Evolutionary conservation across 495 filamentous ascomycete genomes (phyloP).

Genomic region (Aspergillus haitiensis): DNA sequence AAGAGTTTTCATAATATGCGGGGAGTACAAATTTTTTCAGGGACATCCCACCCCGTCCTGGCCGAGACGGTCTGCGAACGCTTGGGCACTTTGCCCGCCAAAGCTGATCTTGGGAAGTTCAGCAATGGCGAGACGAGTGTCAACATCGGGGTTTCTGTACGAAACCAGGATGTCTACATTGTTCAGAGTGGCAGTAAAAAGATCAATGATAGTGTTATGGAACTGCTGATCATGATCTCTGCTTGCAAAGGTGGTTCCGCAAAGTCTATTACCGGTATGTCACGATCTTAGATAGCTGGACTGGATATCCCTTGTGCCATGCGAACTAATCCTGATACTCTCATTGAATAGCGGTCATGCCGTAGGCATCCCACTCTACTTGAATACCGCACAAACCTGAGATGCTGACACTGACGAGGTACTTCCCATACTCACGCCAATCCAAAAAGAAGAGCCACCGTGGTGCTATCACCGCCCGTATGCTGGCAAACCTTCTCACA

Average conservation of each 20-base stretch:
- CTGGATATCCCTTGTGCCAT: no score
- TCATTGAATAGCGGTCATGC: slow-evolving; percentile 75
- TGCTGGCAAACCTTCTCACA: slow-evolving; percentile 91
- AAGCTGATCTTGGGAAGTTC: slow-evolving; percentile 68
- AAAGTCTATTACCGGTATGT: slow-evolving; percentile 92
- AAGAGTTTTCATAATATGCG: slow-evolving; percentile 50
- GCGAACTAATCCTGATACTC: background rate
- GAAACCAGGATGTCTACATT: slow-evolving; percentile 98
- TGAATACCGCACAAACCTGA: slow-evolving; percentile 31
- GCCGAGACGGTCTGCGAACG: slow-evolving; percentile 72
- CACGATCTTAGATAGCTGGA: background rate
- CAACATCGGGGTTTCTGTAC: slow-evolving; percentile 86
- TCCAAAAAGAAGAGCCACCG: slow-evolving; percentile 99
- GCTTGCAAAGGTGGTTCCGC: slow-evolving; percentile 97
- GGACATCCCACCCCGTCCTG: slow-evolving; percentile 66
- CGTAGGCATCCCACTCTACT: slow-evolving; percentile 52
- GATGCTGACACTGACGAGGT: slow-evolving; percentile 57
- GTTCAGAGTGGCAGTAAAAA: slow-evolving; percentile 94
- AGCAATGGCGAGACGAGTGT: slow-evolving; percentile 96
- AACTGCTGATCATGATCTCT: slow-evolving; percentile 97
- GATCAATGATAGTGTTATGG: slow-evolving; percentile 99
- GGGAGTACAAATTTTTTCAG: slow-evolving; percentile 69
- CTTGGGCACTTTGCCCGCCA: slow-evolving; percentile 63
- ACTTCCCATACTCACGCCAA: slow-evolving; percentile 98
- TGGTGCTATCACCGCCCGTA: slow-evolving; percentile 92